Base-by-base conservation (phyloP, 2,329 filamentous ascomycete species). In the Phaeosphaeriaceae sp. region DNA sequence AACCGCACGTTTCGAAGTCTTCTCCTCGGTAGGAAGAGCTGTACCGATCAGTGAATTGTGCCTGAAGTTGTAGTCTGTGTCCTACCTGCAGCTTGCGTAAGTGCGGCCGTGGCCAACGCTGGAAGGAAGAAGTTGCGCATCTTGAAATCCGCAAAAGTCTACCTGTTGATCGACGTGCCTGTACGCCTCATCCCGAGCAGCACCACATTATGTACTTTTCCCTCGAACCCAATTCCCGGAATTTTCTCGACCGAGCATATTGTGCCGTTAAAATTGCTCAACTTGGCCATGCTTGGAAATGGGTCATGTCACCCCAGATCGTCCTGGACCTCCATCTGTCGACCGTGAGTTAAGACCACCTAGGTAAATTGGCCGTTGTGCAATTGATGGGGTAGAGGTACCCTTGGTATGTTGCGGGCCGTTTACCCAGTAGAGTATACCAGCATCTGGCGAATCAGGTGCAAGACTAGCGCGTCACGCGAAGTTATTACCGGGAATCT, bases 111-210 rank as follows among this genome's bases (percentile, higher is more conserved):
- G 51, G 67, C 69, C 48, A 74, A 31, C 56, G 72, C 25, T 50
- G 67, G 60, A 33, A 71, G 20, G 21, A 72, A 52, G 48, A 67
- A 64, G 31, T 56, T 60, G 51, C 70, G 71, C 72, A 75, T 75
- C 22, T 33, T 73, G 42, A 19, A 44, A 36, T n/a, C 7, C 41
- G 22, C 22, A 31, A 7, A 33, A 27, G 21, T 25, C 22, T 19
- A 24, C 24, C 21, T 45, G 27, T 19, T 22, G 3, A 53, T 20
- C 21, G 31, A 36, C 31, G 31, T 36, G 6, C 31, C 31, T 36
- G 19, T 17, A 48, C n/a, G 21, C 40, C 36, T 53, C 52, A 10
- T 52, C 17, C 33, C 31, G 60, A 63, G 46, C 46, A 19, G 7
- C 45, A 40, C 54, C 49, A 47, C 33, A 55, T 69, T 74, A 74